Evolutionary conservation across 129 eudicot genomes (phyloP), one percentile per base, ranked within the genome.

Genomic region (Helianthus annuus): DNA sequence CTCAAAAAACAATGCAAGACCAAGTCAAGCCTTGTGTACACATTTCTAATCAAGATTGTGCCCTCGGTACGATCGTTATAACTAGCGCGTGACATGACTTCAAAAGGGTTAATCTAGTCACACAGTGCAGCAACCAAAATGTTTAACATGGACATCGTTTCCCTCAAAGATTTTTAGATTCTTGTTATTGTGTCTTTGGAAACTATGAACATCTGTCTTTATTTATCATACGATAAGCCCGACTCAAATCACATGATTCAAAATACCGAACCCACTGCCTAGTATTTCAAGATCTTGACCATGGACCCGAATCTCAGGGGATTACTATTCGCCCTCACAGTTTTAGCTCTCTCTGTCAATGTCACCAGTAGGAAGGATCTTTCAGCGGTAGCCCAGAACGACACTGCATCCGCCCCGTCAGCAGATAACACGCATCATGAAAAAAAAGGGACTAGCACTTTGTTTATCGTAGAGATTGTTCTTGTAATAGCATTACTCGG

Each of bases 401-500:
- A 76, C 17, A 2, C 56, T 9, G 83, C 66, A 12, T 16, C 39
- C 38, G 72, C 66, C 7, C 77, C 77, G 8, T 15, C 81, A 65
- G 52, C 76, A 4, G n/a, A 1, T 15, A 6, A 9, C 52, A 38
- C 4, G 48, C 5, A 58, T 48, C 29, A 17, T 24, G 13, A 11
- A 11, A 51, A 75, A 27, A 2, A 7, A 54, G 17, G 22, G 13
- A 24, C 34, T 38, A 22, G 68, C 29, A 1, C 5, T 10, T 9
- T 14, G 52, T 32, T 71, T 14, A 76, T 68, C 74, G 2, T 76
- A 48, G 78, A 71, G n/a, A 45, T 84, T 62, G 71, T 49, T 66
- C 10, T 84, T 54, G 79, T 71, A 45, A 57, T 84, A 51, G 52
- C 64, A 15, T 79, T 84, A 32, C 36, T 88, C 9, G 54, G 74